Evolutionary conservation across 2,329 filamentous ascomycete genomes (phyloP).

Genomic region (Diaporthe aspalathi): DNA sequence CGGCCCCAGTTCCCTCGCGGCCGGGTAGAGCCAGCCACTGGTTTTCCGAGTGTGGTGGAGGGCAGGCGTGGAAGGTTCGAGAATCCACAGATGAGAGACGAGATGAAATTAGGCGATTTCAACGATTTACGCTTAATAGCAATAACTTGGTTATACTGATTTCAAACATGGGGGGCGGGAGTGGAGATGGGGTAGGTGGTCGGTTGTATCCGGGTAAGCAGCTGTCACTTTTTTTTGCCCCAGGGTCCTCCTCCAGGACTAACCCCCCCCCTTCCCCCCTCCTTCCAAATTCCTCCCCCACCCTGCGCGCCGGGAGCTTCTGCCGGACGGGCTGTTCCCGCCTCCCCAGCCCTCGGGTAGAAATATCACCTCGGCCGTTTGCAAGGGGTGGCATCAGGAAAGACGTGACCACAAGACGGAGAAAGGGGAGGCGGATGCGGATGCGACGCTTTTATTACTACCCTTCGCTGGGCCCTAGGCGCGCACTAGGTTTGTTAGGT

Average conservation of each 20-base stretch:
- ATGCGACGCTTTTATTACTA: not conserved
- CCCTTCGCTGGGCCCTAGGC: not conserved
- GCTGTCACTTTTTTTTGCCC: not conserved
- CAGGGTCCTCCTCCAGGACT: constrained; percentile 19
- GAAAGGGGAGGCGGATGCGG: not conserved
- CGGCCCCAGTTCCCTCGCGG: not conserved
- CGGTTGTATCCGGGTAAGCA: constrained; percentile 5
- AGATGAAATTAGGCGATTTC: not conserved
- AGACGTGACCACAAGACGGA: constrained; percentile 7
- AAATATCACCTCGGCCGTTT: constrained; percentile 17
- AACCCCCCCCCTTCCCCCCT: not conserved
- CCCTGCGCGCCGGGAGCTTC: constrained; percentile 9
- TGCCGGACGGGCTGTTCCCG: constrained; percentile 23
- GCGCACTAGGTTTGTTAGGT: not conserved
- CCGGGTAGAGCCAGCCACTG: constrained; percentile 31
- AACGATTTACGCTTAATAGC: constrained; percentile 33
- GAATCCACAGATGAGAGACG: constrained; percentile 47
- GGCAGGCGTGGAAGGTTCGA: constrained; percentile 58
- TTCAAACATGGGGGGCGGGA: not conserved
- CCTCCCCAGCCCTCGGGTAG: constrained; percentile 25
- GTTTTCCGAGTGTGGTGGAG: constrained; percentile 38
- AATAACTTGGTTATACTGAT: constrained; percentile 40
- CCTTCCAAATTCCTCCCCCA: not conserved
- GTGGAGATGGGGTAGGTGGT: no score
- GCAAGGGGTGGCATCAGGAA: not conserved